Evolutionary conservation across 805 yeast species (phyloP).

Genomic region (Trichomonascus vanleenenianus): DNA sequence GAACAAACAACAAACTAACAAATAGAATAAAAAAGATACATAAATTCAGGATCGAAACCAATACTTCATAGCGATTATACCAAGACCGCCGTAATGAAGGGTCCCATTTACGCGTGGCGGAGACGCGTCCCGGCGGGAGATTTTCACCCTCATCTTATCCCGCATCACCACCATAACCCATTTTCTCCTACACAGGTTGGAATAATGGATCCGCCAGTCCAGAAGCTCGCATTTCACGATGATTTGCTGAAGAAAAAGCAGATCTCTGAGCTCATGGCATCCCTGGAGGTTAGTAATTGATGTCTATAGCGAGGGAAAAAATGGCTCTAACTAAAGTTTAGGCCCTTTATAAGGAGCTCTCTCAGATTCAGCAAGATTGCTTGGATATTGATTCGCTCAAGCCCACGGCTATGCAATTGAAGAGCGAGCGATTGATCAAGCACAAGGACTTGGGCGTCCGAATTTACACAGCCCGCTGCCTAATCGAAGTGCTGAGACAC

Average conservation of each 20-base stretch:
- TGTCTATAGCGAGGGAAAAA: background rate
- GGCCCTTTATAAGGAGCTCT: constrained; percentile 54
- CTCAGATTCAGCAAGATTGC: constrained; percentile 52
- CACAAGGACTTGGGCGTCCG: constrained; percentile 64
- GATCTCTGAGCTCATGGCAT: background rate
- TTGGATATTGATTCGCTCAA: constrained; percentile 32
- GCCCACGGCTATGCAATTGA: no score
- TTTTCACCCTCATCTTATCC: background rate
- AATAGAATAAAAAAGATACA: no score
- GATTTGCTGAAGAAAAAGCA: background rate
- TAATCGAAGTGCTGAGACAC: constrained; percentile 60
- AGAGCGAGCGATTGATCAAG: constrained; percentile 38
- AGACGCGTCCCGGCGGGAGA: background rate
- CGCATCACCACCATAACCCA: background rate
- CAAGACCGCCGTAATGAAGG: background rate
- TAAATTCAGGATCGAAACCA: background rate
- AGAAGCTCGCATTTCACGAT: background rate
- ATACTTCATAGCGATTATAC: background rate
- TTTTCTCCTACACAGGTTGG: background rate
- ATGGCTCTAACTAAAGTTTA: constrained; percentile 9
- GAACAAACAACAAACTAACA: no score
- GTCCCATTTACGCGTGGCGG: background rate
- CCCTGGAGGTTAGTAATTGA: background rate
- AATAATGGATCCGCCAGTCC: background rate
- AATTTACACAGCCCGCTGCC: constrained; percentile 61